Conservation (phyloP, 164 flowering plant species). For the Litsea cubeba region DNA sequence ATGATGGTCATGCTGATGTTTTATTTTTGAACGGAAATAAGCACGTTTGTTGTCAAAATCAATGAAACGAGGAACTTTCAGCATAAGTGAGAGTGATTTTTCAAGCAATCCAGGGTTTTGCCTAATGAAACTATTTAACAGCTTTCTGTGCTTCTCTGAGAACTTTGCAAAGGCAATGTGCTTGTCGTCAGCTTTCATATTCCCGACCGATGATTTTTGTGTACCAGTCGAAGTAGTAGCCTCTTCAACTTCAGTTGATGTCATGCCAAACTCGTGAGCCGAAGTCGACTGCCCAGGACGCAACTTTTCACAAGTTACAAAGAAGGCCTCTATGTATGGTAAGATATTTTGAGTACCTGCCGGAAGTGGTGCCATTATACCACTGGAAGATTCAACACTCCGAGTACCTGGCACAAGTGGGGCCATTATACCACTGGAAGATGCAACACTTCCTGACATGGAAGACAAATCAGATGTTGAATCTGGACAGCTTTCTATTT, state of each 20-base stretch:
- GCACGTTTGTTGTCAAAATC: conserved; percentile 94
- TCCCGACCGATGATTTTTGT: conserved; percentile 37
- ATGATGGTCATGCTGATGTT: conserved; percentile 91
- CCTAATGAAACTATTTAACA: conserved; percentile 85
- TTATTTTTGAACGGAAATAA: conserved; percentile 88
- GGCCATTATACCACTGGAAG: conserved; percentile 50
- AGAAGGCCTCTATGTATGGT: conserved; percentile 93
- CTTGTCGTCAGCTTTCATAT: conserved; percentile 61
- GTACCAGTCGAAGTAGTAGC: conserved; percentile 35
- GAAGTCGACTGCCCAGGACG: conserved; percentile 58
- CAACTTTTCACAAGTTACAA: conserved; percentile 91
- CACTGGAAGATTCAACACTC: conserved; percentile 33
- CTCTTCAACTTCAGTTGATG: conserved; percentile 65
- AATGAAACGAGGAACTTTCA: conserved; percentile 85
- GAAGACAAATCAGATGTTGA: conserved; percentile 37
- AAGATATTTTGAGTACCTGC: conserved; percentile 88
- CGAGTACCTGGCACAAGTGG: conserved; percentile 91
- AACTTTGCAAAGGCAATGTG: conserved; percentile 75
- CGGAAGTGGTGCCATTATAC: conserved; percentile 75
- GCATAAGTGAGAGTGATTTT: conserved; percentile 90
- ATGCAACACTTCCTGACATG: conserved; percentile 27
- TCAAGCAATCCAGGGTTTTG: conserved; percentile 97
- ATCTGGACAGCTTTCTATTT: conserved; percentile 75
- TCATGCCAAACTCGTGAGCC: conserved; percentile 43
- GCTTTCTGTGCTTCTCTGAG: conserved; percentile 88